Conservation (phyloP, 208 protist species). For the Crithidia expoeki region DNA sequence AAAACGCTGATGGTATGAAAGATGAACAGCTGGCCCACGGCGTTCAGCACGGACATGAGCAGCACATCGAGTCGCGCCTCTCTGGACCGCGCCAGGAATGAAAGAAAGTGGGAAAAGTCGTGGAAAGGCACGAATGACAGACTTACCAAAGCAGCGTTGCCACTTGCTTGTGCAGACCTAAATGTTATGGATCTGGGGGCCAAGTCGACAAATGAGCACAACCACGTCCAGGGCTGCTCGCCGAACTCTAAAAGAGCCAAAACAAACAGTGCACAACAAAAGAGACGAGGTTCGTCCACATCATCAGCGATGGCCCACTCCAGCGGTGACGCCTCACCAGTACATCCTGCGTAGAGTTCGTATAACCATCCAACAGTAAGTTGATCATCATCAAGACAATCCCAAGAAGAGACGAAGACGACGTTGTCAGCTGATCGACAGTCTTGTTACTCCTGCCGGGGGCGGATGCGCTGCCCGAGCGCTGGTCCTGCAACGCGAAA, state of each 20-base stretch:
- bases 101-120: constrained; percentile 50
- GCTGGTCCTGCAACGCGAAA: constrained; percentile 66
- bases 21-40: constrained; percentile 80
- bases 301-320: constrained; percentile 70
- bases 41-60: constrained; percentile 71
- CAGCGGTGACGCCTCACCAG: constrained; percentile 65
- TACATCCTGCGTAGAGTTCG: constrained; percentile 84
- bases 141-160: constrained; percentile 9
- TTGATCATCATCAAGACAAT: constrained; percentile 62
- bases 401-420: constrained; percentile 36
- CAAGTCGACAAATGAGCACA: constrained; percentile 10
- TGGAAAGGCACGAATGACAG: constrained; percentile 45
- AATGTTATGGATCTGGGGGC: not conserved
- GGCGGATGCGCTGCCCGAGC: not conserved
- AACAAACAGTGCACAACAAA: constrained; percentile 38
- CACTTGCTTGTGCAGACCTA: not conserved
- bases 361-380: constrained; percentile 82
- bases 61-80: constrained; percentile 64
- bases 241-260: constrained; percentile 44
- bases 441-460: not conserved
- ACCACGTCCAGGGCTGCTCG: constrained; percentile 34
- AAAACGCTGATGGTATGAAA: constrained; percentile 83
- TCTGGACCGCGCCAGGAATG: constrained; percentile 58
- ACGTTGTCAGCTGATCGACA: not conserved
- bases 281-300: constrained; percentile 58